A percentile compares a stretch with the other conserved stretches of the same genome.
Conservation (phyloP, 2,329 filamentous ascomycete species). For the Penicillium sclerotiorum region DNA sequence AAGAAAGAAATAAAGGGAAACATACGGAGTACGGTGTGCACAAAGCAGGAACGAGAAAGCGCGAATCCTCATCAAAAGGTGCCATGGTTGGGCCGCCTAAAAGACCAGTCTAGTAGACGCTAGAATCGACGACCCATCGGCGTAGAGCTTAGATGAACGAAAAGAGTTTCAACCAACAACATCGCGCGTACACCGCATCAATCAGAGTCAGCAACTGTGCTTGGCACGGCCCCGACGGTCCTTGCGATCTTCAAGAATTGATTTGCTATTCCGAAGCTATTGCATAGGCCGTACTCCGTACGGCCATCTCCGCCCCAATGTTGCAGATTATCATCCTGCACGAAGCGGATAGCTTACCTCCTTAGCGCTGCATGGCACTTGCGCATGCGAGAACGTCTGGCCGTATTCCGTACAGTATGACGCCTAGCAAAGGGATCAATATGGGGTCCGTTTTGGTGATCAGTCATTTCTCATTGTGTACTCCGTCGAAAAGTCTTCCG, state of each 20-base stretch:
- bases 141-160: conserved; percentile 20
- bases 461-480: background rate
- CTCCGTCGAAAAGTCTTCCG: background rate
- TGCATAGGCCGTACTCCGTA: background rate
- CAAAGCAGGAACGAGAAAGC: conserved; percentile 12
- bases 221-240: background rate
- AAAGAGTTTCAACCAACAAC: conserved; percentile 12
- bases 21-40: conserved; percentile 14
- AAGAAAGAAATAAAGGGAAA: background rate
- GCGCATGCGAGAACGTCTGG: background rate
- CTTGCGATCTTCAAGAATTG: conserved; percentile 6
- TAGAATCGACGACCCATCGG: conserved; percentile 20
- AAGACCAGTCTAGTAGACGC: conserved; percentile 22
- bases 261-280: background rate
- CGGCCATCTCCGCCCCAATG: background rate
- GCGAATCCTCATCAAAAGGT: conserved; percentile 28
- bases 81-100: conserved; percentile 24
- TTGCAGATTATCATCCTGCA: conserved; percentile 1
- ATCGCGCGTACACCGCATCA: conserved; percentile 22
- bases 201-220: conserved; percentile 5
- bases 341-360: background rate
- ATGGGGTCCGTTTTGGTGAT: background rate
- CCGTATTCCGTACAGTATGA: no score
- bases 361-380: conserved; percentile 5
- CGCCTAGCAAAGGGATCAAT: background rate